Conservation (phyloP, 2,329 filamentous ascomycete species). For the Plenodomus biglobosus region DNA sequence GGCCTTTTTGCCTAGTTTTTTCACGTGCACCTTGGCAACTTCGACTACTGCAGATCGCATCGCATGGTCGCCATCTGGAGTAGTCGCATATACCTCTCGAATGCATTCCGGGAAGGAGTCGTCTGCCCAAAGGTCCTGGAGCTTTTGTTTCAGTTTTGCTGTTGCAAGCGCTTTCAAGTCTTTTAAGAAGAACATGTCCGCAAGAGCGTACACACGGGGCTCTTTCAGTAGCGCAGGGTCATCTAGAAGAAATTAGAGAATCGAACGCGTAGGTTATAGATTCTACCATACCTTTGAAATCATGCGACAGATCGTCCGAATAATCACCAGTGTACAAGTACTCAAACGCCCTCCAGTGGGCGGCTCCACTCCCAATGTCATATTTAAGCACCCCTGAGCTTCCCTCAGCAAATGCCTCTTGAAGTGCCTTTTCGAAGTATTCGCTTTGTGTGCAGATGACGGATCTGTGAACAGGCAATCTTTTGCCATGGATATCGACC, state of each 20-base stretch:
- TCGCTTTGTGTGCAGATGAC: conserved; percentile 16
- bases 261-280: background rate
- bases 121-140: conserved; percentile 6
- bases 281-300: conserved; percentile 5
- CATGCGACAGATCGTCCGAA: conserved; percentile 6
- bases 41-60: conserved; percentile 9
- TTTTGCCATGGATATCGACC: conserved; percentile 6
- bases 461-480: conserved; percentile 8
- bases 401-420: conserved; percentile 11
- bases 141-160: conserved; percentile 8
- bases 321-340: conserved; percentile 17
- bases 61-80: background rate
- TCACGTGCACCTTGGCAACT: conserved; percentile 3
- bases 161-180: conserved; percentile 7
- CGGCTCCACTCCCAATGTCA: conserved; percentile 7
- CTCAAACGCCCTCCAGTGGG: conserved; percentile 17
- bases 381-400: conserved; percentile 7
- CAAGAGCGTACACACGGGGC: conserved; percentile 10
- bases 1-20: conserved; percentile 7
- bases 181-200: conserved; percentile 15
- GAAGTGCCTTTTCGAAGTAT: conserved; percentile 15
- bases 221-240: conserved; percentile 9
- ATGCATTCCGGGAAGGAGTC: conserved; percentile 11
- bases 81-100: conserved; percentile 14
- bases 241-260: conserved; percentile 5